Percentiles rank a stretch among this genome's conserved stretches.
These are phyloP conservation scores for Pyrrhoderma lamaoense DNA, from an alignment of 1,284 basidiomycete species.

Conservation along the genomic window DNA sequence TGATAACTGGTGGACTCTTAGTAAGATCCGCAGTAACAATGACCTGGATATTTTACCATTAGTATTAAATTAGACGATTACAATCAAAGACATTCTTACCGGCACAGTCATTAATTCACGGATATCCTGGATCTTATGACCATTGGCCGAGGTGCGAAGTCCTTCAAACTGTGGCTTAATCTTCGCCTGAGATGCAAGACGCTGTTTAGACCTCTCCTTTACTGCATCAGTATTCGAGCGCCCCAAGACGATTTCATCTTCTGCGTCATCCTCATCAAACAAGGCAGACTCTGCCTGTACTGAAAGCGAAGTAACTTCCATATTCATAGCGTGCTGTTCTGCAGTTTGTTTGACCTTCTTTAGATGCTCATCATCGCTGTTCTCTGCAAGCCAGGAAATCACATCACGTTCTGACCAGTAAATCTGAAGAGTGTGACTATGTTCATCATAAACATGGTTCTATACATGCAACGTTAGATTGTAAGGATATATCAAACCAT, in stretches of 20 bases:
- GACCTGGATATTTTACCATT: conserved; percentile 48
- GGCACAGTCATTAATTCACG: conserved; percentile 85
- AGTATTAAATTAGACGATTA: too few relatives aligned
- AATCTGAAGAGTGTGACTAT: conserved; percentile 80
- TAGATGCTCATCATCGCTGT: conserved; percentile 89
- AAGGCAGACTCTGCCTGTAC: conserved; percentile 81
- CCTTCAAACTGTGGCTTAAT: conserved; percentile 74
- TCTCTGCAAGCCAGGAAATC: conserved; percentile 89
- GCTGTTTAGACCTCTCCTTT: conserved; percentile 63
- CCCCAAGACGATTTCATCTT: conserved; percentile 72
- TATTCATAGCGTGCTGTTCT: conserved; percentile 77
- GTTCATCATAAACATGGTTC: conserved; percentile 94
- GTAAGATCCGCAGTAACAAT: conserved; percentile 90
- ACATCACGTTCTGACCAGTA: conserved; percentile 92
- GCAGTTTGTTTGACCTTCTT: conserved; percentile 87
- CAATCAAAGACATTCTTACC: conserved; percentile 60
- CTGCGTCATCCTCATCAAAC: conserved; percentile 81
- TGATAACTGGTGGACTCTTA: conserved; percentile 91
- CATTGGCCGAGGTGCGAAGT: conserved; percentile 57
- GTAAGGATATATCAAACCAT: background rate
- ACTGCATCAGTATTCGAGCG: conserved; percentile 42
- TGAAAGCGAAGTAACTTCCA: conserved; percentile 76
- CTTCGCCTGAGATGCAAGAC: conserved; percentile 67
- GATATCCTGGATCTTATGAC: conserved; percentile 91
- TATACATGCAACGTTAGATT: conserved; percentile 27